Evolutionary conservation across 1,284 basidiomycete genomes (phyloP).

Genomic region (Austroboletus niveus): DNA sequence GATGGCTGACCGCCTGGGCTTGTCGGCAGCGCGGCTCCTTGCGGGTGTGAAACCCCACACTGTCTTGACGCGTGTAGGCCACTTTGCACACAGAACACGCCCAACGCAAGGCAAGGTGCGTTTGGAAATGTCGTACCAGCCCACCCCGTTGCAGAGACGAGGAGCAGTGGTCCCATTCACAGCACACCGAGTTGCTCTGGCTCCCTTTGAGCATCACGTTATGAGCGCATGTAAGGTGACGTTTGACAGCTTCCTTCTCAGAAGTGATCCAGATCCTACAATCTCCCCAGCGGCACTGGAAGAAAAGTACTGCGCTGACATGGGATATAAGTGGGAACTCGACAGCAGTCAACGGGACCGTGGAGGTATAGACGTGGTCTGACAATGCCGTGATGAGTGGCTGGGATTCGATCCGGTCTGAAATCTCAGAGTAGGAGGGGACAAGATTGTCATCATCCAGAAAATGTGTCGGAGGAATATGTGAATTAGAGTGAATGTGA

Average conservation of each 20-base stretch:
- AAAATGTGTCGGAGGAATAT: background rate
- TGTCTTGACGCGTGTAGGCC: constrained; percentile 18
- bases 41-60: constrained; percentile 10
- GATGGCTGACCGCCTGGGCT: constrained; percentile 10
- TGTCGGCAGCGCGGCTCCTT: constrained; percentile 5
- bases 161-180: constrained; percentile 16
- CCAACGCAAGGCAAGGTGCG: constrained; percentile 19
- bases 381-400: background rate
- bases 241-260: constrained; percentile 12
- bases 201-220: constrained; percentile 5
- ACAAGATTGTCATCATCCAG: background rate
- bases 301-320: constrained; percentile 5
- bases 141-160: constrained; percentile 1
- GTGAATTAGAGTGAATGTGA: background rate
- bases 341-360: constrained; percentile 9
- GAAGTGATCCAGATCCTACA: constrained; percentile 21
- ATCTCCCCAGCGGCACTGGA: constrained; percentile 19
- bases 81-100: constrained; percentile 16
- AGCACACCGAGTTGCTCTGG: background rate
- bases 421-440: background rate
- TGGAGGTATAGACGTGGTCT: background rate
- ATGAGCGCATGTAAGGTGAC: constrained; percentile 16
- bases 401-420: background rate
- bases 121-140: constrained; percentile 21
- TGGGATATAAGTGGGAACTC: constrained; percentile 6